A percentile compares a stretch with the other conserved stretches of the same genome.
These are phyloP conservation scores for Pyrenophora seminiperda DNA, from an alignment of 2,329 filamentous ascomycete genomes.

Conservation along the genomic window DNA sequence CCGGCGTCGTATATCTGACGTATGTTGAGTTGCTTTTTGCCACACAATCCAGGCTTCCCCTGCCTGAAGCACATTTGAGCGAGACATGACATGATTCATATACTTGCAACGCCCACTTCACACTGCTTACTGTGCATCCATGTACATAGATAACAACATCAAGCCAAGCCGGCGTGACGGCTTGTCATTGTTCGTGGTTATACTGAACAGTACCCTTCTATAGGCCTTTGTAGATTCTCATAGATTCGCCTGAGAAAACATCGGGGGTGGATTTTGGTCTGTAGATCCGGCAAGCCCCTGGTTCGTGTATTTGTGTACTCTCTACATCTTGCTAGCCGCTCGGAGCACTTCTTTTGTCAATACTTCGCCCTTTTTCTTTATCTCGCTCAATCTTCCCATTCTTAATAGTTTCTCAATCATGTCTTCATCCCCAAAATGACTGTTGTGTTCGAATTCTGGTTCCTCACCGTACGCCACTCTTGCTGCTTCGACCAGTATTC, in stretches of 20 bases:
- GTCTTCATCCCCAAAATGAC: slow-evolving; percentile 68
- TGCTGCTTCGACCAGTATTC: slow-evolving; percentile 87
- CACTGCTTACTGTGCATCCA: too few species aligned
- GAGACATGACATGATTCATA: neutral
- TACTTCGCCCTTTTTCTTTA: slow-evolving; percentile 58
- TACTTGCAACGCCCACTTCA: neutral
- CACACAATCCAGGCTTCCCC: too few species aligned
- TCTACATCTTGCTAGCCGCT: slow-evolving; percentile 55
- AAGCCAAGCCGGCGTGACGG: too few species aligned
- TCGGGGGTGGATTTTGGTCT: too few species aligned
- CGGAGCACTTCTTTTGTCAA: slow-evolving; percentile 58
- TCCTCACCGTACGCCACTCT: slow-evolving; percentile 80
- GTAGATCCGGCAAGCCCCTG: too few species aligned
- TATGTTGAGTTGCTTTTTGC: too few species aligned
- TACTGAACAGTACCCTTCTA: too few species aligned
- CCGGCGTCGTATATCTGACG: neutral
- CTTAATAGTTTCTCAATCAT: slow-evolving; percentile 64
- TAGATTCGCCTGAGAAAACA: too few species aligned
- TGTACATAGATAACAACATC: too few species aligned
- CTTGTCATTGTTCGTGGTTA: too few species aligned
- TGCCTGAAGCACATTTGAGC: neutral
- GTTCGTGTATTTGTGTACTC: neutral
- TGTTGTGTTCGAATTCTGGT: slow-evolving; percentile 80
- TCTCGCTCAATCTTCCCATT: slow-evolving; percentile 61
- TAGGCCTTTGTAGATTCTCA: too few species aligned